Conservation (phyloP, 208 protist species). For the Leishmania turanica region DNA sequence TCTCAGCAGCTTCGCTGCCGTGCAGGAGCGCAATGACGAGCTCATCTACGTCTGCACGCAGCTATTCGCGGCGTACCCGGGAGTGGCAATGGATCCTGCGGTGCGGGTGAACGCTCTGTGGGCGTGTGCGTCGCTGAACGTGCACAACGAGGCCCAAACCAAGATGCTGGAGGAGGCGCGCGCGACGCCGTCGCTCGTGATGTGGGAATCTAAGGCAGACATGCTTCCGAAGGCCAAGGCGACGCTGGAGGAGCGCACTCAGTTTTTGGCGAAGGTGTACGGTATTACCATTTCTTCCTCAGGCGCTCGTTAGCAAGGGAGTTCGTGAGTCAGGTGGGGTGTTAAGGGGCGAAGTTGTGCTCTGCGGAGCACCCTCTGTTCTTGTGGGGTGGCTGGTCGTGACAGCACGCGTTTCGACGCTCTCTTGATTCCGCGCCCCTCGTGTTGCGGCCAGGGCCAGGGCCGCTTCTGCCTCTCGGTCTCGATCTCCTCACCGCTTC, state of each 20-base stretch:
- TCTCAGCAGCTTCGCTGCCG: conserved; percentile 86
- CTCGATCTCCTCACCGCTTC: neutral
- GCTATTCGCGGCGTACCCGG: conserved; percentile 53
- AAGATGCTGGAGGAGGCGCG: conserved; percentile 56
- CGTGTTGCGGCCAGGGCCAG: neutral
- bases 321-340: neutral
- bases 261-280: conserved; percentile 40
- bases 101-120: conserved; percentile 73
- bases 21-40: conserved; percentile 88
- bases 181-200: conserved; percentile 38
- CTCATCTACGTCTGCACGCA: conserved; percentile 76
- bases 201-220: conserved; percentile 2
- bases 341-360: neutral
- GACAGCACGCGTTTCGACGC: neutral
- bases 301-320: neutral
- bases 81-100: conserved; percentile 37
- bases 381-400: neutral
- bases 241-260: conserved; percentile 45
- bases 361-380: neutral
- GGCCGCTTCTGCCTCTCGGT: neutral
- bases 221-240: conserved; percentile 20
- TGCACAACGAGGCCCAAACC: conserved; percentile 82
- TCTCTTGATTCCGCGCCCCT: neutral
- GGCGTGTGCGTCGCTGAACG: conserved; percentile 74
- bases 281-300: conserved; percentile 24